Conservation (phyloP, 345 rosid genomes). For the Noccaea caerulescens region DNA sequence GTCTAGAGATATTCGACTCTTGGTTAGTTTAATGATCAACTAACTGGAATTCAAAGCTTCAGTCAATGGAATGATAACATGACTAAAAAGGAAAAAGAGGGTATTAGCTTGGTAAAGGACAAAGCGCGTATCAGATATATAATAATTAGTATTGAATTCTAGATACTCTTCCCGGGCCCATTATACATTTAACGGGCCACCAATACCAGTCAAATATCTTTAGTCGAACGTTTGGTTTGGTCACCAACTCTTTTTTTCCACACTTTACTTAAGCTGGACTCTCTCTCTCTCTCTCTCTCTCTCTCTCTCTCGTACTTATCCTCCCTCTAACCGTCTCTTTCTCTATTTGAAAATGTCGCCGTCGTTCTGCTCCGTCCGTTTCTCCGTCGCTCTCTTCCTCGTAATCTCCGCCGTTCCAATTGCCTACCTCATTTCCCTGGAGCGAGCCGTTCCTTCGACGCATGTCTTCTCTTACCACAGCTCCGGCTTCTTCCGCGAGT, state of each 20-base stretch:
- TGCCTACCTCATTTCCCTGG: constrained; percentile 65
- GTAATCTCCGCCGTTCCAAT: constrained; percentile 70
- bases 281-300: constrained; percentile 23
- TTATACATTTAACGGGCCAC: constrained; percentile 25
- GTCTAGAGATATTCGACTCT: too few species aligned
- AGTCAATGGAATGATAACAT: neutral
- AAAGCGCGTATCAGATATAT: neutral
- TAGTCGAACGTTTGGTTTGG: neutral
- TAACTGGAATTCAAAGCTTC: neutral
- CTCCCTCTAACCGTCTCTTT: neutral
- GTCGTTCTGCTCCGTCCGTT: constrained; percentile 30
- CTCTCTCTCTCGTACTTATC: constrained; percentile 21
- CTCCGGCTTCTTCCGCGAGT: constrained; percentile 76
- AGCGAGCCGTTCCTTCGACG: constrained; percentile 58
- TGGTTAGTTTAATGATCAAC: too few species aligned
- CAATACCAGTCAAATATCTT: neutral
- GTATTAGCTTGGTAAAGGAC: neutral
- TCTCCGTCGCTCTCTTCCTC: constrained; percentile 46
- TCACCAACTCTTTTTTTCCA: constrained; percentile 15
- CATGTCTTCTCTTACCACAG: constrained; percentile 75
- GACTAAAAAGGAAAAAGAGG: neutral
- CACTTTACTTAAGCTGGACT: constrained; percentile 19
- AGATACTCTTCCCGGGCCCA: constrained; percentile 28
- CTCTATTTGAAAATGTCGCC: constrained; percentile 35
- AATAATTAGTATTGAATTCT: constrained; percentile 23